These are phyloP conservation scores for Aaosphaeria arxii DNA, from an alignment of 2,329 filamentous ascomycete genomes.

Conservation along the genomic window DNA sequence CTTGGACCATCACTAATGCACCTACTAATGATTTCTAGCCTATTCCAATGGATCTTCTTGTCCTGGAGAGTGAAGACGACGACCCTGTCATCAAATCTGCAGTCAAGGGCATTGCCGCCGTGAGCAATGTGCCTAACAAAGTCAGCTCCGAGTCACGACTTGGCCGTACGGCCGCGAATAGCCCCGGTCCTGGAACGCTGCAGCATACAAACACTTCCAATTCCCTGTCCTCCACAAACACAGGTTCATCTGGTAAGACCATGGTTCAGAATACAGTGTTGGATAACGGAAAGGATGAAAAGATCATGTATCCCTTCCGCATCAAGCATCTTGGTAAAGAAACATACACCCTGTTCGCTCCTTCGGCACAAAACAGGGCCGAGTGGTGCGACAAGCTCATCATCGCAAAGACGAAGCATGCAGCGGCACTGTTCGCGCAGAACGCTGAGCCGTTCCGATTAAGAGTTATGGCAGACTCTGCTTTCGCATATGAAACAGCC, in stretches of 20 bases:
- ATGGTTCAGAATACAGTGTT: constrained; percentile 47
- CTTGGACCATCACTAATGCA: neutral
- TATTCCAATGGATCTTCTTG: constrained; percentile 93
- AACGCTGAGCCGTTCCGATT: constrained; percentile 95
- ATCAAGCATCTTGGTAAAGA: constrained; percentile 95
- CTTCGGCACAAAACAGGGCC: constrained; percentile 67
- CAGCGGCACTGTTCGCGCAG: constrained; percentile 81
- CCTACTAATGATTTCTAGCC: constrained; percentile 47
- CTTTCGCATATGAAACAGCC: constrained; percentile 77
- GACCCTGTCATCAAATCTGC: constrained; percentile 80
- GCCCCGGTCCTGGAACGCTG: constrained; percentile 49
- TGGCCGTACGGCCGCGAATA: constrained; percentile 42
- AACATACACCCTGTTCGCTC: constrained; percentile 85
- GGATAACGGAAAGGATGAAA: constrained; percentile 64
- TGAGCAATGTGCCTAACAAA: constrained; percentile 46
- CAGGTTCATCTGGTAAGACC: constrained; percentile 52
- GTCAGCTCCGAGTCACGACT: constrained; percentile 49
- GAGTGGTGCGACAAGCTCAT: constrained; percentile 95
- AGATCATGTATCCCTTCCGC: constrained; percentile 86
- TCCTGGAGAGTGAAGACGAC: constrained; percentile 89
- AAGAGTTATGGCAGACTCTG: constrained; percentile 85
- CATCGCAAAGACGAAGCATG: constrained; percentile 91
- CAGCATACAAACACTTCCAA: constrained; percentile 67
- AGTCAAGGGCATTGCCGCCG: constrained; percentile 65
- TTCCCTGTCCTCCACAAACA: constrained; percentile 50